Conservation (phyloP, 192 early-diverging fungal genomes). For the Umbelopsis sp. region DNA sequence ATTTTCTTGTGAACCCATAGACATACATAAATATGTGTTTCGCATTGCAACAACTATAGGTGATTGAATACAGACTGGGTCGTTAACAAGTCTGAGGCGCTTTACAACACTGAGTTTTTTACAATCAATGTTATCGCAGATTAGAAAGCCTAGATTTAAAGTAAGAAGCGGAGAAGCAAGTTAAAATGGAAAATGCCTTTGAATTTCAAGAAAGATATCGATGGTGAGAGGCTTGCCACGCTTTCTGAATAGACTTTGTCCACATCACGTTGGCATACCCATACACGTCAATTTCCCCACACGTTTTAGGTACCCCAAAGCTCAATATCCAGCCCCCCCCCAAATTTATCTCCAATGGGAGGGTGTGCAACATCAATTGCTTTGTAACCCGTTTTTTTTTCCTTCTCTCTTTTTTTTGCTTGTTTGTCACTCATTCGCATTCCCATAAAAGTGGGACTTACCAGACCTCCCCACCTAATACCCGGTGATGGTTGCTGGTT, state of each 20-base stretch:
- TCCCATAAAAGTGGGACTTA: neutral
- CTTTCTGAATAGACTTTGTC: neutral
- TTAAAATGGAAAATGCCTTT: no score
- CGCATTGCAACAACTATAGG: no score
- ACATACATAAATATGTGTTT: no score
- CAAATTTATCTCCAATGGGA: neutral
- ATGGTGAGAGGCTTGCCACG: neutral
- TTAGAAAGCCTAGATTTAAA: no score
- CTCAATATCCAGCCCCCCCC: neutral
- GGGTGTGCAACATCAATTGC: neutral
- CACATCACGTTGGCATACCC: neutral
- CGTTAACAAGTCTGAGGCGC: no score
- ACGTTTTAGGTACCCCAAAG: neutral
- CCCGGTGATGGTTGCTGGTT: neutral
- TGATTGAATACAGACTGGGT: no score
- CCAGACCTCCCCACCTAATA: neutral
- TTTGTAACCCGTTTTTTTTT: neutral
- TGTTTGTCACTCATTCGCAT: neutral
- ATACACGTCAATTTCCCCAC: conserved; percentile 2
- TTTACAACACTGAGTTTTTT: no score
- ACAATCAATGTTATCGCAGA: no score
- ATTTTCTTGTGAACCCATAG: no score
- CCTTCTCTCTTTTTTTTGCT: neutral
- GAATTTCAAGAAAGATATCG: neutral
- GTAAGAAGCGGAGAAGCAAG: no score